Evolutionary conservation across 1,284 basidiomycete species (phyloP).

Genomic region (Boletus subluridellus): DNA sequence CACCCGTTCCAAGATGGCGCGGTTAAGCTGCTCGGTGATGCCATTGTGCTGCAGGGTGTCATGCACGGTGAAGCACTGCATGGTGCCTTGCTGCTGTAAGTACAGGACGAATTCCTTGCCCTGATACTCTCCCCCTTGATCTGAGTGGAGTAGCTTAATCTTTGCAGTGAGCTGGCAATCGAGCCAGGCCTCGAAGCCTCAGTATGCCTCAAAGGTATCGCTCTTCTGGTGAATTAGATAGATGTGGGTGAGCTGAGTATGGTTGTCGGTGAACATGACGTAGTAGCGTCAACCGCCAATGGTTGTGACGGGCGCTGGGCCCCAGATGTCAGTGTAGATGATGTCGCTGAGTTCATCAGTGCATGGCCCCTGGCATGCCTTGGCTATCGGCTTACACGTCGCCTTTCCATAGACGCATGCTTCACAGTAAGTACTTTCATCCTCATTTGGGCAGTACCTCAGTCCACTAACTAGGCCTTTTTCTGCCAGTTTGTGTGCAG

Average conservation of each 20-base stretch:
- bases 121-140: background rate
- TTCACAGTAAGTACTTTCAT: background rate
- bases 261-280: rapidly evolving
- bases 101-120: background rate
- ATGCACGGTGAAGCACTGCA: background rate
- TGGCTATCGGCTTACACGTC: background rate
- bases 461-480: background rate
- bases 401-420: background rate
- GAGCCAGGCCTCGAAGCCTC: background rate
- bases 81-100: background rate
- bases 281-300: background rate
- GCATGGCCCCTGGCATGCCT: background rate
- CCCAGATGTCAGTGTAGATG: background rate
- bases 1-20: background rate
- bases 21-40: background rate
- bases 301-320: background rate
- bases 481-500: rapidly evolving
- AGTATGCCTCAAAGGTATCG: rapidly evolving
- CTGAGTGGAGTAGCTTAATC: background rate
- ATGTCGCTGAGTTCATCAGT: background rate
- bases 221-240: background rate
- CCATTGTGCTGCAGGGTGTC: slow-evolving; percentile 3
- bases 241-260: background rate
- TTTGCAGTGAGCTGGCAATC: background rate
- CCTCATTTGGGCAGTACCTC: rapidly evolving